Percentiles rank a stretch among this genome's conserved stretches.
Evolutionary conservation across 805 yeast species (phyloP).

Genomic region (Grigorovia humatica): DNA sequence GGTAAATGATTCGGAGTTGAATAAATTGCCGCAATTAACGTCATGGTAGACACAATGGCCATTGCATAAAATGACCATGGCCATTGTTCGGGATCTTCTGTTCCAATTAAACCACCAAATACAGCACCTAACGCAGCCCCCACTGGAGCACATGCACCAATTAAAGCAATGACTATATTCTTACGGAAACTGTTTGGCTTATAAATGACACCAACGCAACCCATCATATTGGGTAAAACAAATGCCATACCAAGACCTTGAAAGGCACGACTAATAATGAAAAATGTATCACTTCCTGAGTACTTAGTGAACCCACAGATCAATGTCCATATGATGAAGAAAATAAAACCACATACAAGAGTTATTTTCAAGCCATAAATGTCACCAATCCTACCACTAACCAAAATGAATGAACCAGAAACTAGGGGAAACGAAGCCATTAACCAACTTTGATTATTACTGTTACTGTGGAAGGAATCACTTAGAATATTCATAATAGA

Average conservation of each 20-base stretch:
- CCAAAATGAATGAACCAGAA: conserved; percentile 60
- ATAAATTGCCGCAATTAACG: conserved; percentile 12
- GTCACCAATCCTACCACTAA: conserved; percentile 66
- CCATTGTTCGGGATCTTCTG: conserved; percentile 13
- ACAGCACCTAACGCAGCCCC: conserved; percentile 48
- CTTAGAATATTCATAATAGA: conserved; percentile 30
- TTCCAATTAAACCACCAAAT: conserved; percentile 38
- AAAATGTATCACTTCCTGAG: conserved; percentile 39
- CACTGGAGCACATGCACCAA: conserved; percentile 52
- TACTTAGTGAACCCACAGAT: conserved; percentile 50
- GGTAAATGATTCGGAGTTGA: conserved; percentile 24
- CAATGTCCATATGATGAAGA: conserved; percentile 49
- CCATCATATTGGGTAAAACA: conserved; percentile 49
- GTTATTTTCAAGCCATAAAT: conserved; percentile 51
- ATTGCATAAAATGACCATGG: conserved; percentile 26
- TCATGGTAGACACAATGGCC: conserved; percentile 13
- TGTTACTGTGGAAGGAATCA: conserved; percentile 24
- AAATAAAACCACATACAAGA: conserved; percentile 44
- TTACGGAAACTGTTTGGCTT: conserved; percentile 35
- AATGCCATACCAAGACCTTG: conserved; percentile 57
- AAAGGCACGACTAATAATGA: conserved; percentile 43
- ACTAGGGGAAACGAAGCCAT: conserved; percentile 63
- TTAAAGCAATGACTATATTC: conserved; percentile 41
- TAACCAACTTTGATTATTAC: conserved; percentile 45
- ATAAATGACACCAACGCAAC: conserved; percentile 40